A percentile compares a stretch with the other conserved stretches of the same genome.
Evolutionary conservation across 805 yeast genomes (phyloP).

Genomic region (Starmerella bombicola): DNA sequence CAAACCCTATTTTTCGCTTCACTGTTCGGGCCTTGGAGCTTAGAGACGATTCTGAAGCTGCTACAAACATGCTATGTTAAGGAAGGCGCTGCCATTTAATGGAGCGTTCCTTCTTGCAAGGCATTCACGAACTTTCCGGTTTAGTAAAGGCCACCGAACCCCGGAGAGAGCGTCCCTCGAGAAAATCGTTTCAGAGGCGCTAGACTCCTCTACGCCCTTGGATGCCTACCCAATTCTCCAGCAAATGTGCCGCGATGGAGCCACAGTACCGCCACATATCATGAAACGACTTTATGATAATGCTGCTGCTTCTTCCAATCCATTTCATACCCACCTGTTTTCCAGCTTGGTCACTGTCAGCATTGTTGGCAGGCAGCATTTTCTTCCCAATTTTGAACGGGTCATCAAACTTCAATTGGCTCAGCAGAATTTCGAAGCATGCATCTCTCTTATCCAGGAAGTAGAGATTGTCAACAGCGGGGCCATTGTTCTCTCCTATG

Average conservation of each 20-base stretch:
- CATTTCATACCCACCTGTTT: constrained; percentile 13
- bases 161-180: too few species aligned
- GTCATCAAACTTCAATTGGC: constrained; percentile 19
- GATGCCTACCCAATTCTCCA: constrained; percentile 5
- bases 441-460: constrained; percentile 22
- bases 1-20: too few species aligned
- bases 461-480: constrained; percentile 22
- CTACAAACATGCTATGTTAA: too few species aligned
- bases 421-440: constrained; percentile 19
- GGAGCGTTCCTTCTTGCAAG: too few species aligned
- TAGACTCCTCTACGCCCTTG: constrained; percentile 5
- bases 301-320: constrained; percentile 1
- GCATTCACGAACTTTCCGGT: too few species aligned
- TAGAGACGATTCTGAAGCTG: too few species aligned
- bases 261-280: constrained; percentile 6
- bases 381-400: constrained; percentile 12
- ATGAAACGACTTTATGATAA: constrained; percentile 12
- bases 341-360: constrained; percentile 16
- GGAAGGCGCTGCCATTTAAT: too few species aligned
- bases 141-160: too few species aligned
- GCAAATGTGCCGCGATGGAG: background rate
- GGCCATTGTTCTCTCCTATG: constrained; percentile 14
- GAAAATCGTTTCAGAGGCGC: too few species aligned
- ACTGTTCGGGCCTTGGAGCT: too few species aligned
- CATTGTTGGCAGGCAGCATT: constrained; percentile 8